Evolutionary conservation across 2,329 filamentous ascomycete species (phyloP), one percentile per base, ranked within the genome.

Genomic region (Paradendryphiella salina): DNA sequence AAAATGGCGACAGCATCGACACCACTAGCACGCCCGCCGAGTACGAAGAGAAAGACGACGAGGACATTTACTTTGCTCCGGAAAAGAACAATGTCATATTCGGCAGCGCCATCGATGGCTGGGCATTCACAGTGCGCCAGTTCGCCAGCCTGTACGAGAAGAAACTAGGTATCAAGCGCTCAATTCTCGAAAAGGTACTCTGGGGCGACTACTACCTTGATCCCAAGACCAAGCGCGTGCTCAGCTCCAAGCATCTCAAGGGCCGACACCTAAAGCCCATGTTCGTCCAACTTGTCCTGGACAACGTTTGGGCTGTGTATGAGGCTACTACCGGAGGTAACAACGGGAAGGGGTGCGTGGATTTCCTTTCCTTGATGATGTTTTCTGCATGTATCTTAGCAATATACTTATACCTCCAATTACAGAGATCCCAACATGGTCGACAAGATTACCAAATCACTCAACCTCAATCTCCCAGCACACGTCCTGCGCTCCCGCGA

Each of bases 61-160:
- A 97, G 71, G 92, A 96, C 71, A 86, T 99, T 20, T 99, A 99
- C 73, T 99, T 99, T 75, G 90, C 94, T 0, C 94, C 94, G 0
- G 94, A 99, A 70, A 96, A 93, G 75, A 96, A 96, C 73, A 99
- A 99, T 68, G 94, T 99, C 72, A 97, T 99, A 58, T 99, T 99
- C 73, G 91, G 90, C 77, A 97, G 93, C 71, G 94, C 94, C 52
- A 88, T 96, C 49, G 94, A 99, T 69, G 94, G 94, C n/a, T 99
- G 94, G 94, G 94, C 94, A 2, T 99, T 99, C 66, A 99, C 94
- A 0, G 87, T 96, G 41, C 85, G 91, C 42, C 94, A 99, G 66
- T 99, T 99, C 70, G 92, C 94, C 14, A 84, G 84, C 31, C 78
- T 97, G 21, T 99, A 97, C 69, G 93, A 97, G 75, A 96, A 92